phyloP scores from a whole-genome alignment of 345 rosid genomes.

The Lepidium aucheri region DNA sequence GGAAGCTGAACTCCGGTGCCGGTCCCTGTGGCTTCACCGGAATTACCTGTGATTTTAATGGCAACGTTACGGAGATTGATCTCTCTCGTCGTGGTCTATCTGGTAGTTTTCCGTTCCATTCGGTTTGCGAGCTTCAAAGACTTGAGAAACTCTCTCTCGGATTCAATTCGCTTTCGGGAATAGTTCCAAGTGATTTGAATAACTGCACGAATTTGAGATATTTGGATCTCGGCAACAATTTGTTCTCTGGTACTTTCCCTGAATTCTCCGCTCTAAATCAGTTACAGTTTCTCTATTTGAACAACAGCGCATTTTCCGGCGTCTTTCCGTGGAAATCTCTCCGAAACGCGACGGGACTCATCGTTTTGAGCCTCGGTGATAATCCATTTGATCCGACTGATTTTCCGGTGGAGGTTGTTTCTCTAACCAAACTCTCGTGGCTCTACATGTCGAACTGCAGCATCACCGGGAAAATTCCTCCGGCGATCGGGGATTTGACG shows the following conservation, averaged over 20 bases:
- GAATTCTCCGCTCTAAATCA: conserved; percentile 42
- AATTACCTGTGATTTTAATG: conserved; percentile 40
- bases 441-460: conserved; percentile 64
- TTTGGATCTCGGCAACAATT: conserved; percentile 70
- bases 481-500: conserved; percentile 47
- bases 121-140: conserved; percentile 46
- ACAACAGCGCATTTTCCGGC: conserved; percentile 55
- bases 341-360: conserved; percentile 37
- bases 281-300: conserved; percentile 46
- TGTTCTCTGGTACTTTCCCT: conserved; percentile 56
- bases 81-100: conserved; percentile 41
- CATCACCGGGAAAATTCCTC: conserved; percentile 51
- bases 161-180: conserved; percentile 45
- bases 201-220: conserved; percentile 48
- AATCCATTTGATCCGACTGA: conserved; percentile 38
- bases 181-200: conserved; percentile 29
- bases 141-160: conserved; percentile 68
- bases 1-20: conserved; percentile 25
- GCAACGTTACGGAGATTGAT: conserved; percentile 53
- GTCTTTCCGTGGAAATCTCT: conserved; percentile 70
- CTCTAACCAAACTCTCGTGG: conserved; percentile 44
- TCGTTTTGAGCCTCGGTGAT: conserved; percentile 60
- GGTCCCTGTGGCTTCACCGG: conserved; percentile 50
- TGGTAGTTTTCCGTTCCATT: conserved; percentile 46
- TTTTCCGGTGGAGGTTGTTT: conserved; percentile 43